Conservation (phyloP, 2,329 filamentous ascomycete genomes). For the Juglanconis sp. region DNA sequence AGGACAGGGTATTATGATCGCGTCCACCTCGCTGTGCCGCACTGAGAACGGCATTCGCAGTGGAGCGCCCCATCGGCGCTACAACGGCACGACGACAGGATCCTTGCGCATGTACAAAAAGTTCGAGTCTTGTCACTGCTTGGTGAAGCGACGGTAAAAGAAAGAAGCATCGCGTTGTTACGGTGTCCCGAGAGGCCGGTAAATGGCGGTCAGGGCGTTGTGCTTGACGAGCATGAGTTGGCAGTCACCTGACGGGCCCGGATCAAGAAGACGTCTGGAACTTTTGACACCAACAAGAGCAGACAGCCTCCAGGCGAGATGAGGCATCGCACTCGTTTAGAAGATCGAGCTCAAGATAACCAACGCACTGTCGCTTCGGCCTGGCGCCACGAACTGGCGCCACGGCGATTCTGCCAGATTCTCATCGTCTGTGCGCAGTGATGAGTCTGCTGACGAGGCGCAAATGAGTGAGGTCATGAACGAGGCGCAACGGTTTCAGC, state of each 20-base stretch:
- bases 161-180: not conserved
- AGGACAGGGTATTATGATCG: no score
- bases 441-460: not conserved
- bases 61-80: not conserved
- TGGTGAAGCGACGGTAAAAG: not conserved
- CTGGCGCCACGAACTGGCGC: not conserved
- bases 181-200: not conserved
- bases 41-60: not conserved
- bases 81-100: not conserved
- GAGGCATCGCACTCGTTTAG: not conserved
- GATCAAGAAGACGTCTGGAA: not conserved
- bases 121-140: not conserved
- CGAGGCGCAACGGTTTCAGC: not conserved
- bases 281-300: not conserved
- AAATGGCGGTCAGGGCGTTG: conserved; percentile 4
- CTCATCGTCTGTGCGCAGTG: not conserved
- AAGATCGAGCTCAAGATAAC: not conserved
- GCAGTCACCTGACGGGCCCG: not conserved
- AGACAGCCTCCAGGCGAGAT: not conserved
- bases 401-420: not conserved
- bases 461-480: not conserved
- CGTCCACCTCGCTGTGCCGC: no score
- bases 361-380: not conserved
- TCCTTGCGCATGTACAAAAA: not conserved
- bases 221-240: conserved; percentile 1